Base-by-base conservation (phyloP, 1,284 basidiomycete genomes). In the Sporisorium exsertum region DNA sequence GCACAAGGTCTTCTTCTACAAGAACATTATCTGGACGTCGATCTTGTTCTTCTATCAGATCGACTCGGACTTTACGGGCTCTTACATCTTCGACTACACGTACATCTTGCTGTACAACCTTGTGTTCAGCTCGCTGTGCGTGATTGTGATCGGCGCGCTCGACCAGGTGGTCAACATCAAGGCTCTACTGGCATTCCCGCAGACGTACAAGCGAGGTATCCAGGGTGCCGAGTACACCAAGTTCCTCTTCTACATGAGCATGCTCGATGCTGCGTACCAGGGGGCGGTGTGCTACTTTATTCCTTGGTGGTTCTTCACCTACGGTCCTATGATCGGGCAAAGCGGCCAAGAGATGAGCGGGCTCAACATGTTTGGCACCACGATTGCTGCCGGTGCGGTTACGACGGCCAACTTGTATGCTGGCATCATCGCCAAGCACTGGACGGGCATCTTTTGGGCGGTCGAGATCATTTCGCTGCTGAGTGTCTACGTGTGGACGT, bases 131-230 rank as follows among this genome's bases (percentile, higher is more conserved):
- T 96, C 94, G 0, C 87, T 97, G 22, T 95, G 95, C 24, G 94
- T 97, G 77, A 93, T 94, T 66, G 89, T 92, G 58, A 90, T 97
- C 65, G 96, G 96, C 92, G 93, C 94, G 20, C 96, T 97, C 83
- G 95, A 98, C 86, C 95, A 98, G 87, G 95, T 98, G 85, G 89
- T 97, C 81, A 94, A 95, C 83, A 92, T 94, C 26, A 91, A 91
- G 84, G 94, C 93, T 0, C 92, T 94, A 0, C 87, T 97, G 65
- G 93, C 94, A 3, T 96, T 93, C 87, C 95, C 95, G 7, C 93
- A 95, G 81, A 91, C 97, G 12, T 99, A 99, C 86, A 89, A 94
- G 77, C 91, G 95, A 51, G 95, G 96, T 42, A 96, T 97, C 78
- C 89, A 91, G 27, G 94, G 95, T 35, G 88, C 95, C 20, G 95